Evolutionary conservation across 345 rosid species (phyloP).

Genomic region (Eucalyptus erythrocorys): DNA sequence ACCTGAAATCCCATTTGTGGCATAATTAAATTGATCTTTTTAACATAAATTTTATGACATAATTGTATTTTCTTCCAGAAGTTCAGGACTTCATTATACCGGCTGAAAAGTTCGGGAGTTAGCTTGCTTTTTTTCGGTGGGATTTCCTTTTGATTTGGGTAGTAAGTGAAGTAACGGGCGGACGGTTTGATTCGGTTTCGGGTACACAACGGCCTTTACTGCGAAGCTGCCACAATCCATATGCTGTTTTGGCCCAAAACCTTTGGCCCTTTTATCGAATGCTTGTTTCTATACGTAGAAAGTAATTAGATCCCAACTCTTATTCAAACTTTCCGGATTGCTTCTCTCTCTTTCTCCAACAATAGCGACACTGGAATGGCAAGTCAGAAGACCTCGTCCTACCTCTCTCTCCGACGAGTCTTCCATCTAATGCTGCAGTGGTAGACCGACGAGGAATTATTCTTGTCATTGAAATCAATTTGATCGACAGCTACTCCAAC

Average conservation of each 20-base stretch:
- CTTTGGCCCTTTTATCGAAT: background rate
- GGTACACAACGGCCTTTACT: background rate
- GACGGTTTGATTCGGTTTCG: background rate
- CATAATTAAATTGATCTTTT: too few species aligned
- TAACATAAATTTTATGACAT: too few species aligned
- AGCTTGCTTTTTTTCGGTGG: background rate
- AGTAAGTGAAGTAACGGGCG: background rate
- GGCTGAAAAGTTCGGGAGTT: background rate
- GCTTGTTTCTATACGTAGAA: background rate
- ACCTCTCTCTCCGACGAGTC: background rate
- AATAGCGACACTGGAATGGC: background rate
- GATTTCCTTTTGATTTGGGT: background rate
- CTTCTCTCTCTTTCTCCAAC: background rate
- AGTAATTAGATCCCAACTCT: background rate
- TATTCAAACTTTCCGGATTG: background rate
- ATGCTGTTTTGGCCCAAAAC: background rate
- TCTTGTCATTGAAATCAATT: fast-evolving
- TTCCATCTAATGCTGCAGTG: background rate
- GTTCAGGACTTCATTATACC: background rate
- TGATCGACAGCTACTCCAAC: background rate
- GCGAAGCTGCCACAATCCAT: background rate
- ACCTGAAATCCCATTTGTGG: too few species aligned
- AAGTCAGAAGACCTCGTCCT: background rate
- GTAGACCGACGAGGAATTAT: background rate
- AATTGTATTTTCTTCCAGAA: background rate